Evolutionary conservation across 495 filamentous ascomycete species (phyloP), one percentile per base, ranked within the genome.

Genomic region (Penicillium lagena): DNA sequence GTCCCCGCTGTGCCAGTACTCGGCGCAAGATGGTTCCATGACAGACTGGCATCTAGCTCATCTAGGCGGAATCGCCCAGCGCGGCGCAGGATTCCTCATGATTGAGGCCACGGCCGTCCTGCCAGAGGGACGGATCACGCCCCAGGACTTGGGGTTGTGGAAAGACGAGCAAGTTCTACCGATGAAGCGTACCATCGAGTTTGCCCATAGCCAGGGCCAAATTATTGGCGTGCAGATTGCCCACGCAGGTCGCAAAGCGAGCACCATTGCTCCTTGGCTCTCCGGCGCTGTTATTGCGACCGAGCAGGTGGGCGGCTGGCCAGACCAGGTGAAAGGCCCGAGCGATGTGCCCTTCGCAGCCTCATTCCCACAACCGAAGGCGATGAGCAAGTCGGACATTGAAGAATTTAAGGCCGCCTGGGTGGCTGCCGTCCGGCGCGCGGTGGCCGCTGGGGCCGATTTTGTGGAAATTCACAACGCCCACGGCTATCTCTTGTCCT

Each of bases 191-290:
- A 70, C 85, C 40, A 68, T 80, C 27, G 82, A 89, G 35, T 89
- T 89, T 50, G 79, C 77, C 6, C 85, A 90, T 61, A 75, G 71
- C 49, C 87, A 90, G 62, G 67, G 68, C 54, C 81, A 83, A 60
- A 81, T 82, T 50, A 79, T 87, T 37, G 86, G 73, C 35, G 81
- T 91, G 46, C 87, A 93, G 65, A 59, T 91, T 7, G 83, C 68
- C 11, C 87, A 93, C 54, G 85, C 86, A 2, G 87, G 87, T 1
- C 70, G 87, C 12, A 91, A 91, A 59, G 84, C 82, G 1, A 77
- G 70, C 43, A 84, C 76, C 4, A 71, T 85, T 15, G 77, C 87
- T 0, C 85, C 86, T 1, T 90, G 85, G 85, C 40, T 61, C 30
- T 22, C 22, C 22, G 58, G 58, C 12, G 58, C 55, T 45, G 50